Evolutionary conservation across 2,329 filamentous ascomycete species (phyloP).

Genomic region (Colletotrichum graminicola): DNA sequence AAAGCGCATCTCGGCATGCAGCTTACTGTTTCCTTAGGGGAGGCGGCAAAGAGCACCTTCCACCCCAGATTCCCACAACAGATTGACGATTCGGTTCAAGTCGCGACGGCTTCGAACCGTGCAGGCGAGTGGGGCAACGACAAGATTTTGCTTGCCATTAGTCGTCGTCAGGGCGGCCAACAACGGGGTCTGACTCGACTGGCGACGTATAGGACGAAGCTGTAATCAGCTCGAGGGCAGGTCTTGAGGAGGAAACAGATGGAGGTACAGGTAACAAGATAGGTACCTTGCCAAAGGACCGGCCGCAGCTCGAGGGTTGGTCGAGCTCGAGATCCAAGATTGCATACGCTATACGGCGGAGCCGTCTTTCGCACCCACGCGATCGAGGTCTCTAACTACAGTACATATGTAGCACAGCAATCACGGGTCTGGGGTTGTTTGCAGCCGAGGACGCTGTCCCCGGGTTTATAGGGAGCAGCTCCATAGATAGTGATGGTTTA

Average conservation of each 20-base stretch:
- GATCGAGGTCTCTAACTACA: slow-evolving; percentile 1
- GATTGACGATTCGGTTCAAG: not conserved
- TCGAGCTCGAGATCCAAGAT: not conserved
- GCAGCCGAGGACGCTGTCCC: not conserved
- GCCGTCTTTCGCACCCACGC: not conserved
- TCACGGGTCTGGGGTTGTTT: slow-evolving; percentile 15
- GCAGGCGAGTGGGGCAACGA: not conserved
- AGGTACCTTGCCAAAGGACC: not conserved
- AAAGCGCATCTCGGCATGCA: slow-evolving; percentile 1
- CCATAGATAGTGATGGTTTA: not conserved
- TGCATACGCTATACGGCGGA: not conserved
- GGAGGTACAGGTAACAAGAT: not conserved
- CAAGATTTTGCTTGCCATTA: slow-evolving; percentile 5
- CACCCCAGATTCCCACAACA: slow-evolving; percentile 1
- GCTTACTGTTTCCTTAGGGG: not conserved
- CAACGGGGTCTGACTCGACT: slow-evolving; percentile 4
- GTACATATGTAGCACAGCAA: slow-evolving; percentile 8
- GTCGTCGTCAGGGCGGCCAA: not conserved
- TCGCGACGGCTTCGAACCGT: slow-evolving; percentile 8
- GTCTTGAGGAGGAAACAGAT: not conserved
- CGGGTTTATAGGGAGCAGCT: not conserved
- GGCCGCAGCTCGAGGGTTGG: not conserved
- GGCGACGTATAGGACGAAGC: slow-evolving; percentile 6
- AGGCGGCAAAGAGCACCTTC: slow-evolving; percentile 1
- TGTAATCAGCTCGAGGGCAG: slow-evolving; percentile 1